A percentile compares a stretch with the other conserved stretches of the same genome.
phyloP scores from a whole-genome alignment of 75 land plant genomes.

The Selaginella moellendorffii region DNA sequence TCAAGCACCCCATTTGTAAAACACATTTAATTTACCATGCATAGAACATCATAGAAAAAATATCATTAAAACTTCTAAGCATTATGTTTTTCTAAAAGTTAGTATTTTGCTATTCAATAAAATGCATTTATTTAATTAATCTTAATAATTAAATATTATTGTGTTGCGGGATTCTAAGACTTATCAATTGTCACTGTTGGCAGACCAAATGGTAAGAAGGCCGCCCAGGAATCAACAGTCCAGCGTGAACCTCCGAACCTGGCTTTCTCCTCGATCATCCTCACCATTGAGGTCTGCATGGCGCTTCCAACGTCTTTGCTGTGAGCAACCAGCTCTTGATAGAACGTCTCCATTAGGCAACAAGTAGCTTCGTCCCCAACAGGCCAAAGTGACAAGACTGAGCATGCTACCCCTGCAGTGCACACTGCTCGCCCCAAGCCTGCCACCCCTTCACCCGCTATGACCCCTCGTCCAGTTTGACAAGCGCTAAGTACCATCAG shows the following conservation, averaged over 20 bases:
- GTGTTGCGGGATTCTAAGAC: no score
- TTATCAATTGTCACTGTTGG: constrained; percentile 3
- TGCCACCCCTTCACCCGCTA: constrained; percentile 13
- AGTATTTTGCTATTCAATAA: no score
- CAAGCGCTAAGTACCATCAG: constrained; percentile 16
- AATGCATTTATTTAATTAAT: no score
- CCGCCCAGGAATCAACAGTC: constrained; percentile 9
- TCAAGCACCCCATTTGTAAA: no score
- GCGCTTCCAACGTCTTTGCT: constrained; percentile 7
- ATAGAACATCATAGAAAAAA: no score
- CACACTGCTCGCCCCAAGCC: constrained; percentile 8
- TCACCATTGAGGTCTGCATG: constrained; percentile 10
- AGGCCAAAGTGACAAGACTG: constrained; percentile 9
- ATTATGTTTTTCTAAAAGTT: no score
- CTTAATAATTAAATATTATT: no score
- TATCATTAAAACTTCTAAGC: no score
- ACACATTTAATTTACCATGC: no score
- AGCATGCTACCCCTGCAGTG: constrained; percentile 7
- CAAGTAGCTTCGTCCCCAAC: constrained; percentile 9
- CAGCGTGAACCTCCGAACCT: not conserved
- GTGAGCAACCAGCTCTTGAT: not conserved
- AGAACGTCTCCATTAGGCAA: constrained; percentile 7
- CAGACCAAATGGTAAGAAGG: constrained; percentile 7
- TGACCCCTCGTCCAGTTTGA: constrained; percentile 10
- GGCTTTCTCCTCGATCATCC: constrained; percentile 2